phyloP scores from a whole-genome alignment of 495 filamentous ascomycete species.

The Neurospora sp. region DNA sequence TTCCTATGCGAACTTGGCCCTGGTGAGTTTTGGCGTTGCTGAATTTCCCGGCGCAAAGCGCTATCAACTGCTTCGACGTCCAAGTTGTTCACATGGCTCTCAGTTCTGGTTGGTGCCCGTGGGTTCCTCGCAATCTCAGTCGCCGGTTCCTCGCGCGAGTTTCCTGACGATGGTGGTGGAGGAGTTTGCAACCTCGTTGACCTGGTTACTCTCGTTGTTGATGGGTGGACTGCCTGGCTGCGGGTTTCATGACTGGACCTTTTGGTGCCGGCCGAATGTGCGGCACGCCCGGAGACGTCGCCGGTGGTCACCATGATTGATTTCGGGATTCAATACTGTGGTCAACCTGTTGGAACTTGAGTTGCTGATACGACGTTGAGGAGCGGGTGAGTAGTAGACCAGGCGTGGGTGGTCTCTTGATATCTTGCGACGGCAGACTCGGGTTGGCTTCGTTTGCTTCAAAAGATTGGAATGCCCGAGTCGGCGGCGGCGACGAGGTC shows the following conservation, averaged over 20 bases:
- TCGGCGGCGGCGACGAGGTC: background rate
- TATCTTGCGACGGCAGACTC: background rate
- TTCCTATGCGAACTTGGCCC: conserved; percentile 76
- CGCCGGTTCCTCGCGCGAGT: conserved; percentile 24
- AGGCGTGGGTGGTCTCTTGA: background rate
- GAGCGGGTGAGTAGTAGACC: background rate
- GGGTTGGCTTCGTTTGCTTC: background rate
- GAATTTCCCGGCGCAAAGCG: conserved; percentile 23
- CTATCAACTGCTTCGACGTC: conserved; percentile 28
- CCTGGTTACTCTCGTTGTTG: conserved; percentile 7
- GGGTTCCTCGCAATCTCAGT: conserved; percentile 18
- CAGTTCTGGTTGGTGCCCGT: conserved; percentile 18
- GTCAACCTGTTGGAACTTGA: background rate
- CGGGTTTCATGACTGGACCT: conserved; percentile 24
- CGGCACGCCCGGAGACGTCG: conserved; percentile 15
- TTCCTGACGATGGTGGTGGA: conserved; percentile 26
- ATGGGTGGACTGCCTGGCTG: conserved; percentile 12
- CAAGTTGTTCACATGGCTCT: conserved; percentile 16
- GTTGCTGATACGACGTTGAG: background rate
- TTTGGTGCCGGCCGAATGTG: conserved; percentile 23
- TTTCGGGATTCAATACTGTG: background rate
- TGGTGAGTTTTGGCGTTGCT: conserved; percentile 57
- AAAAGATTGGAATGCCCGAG: background rate
- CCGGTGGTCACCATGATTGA: conserved; percentile 28
- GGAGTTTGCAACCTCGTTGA: conserved; percentile 29